Base-by-base conservation (phyloP, 2,329 filamentous ascomycete species). In the Botrytis aclada region DNA sequence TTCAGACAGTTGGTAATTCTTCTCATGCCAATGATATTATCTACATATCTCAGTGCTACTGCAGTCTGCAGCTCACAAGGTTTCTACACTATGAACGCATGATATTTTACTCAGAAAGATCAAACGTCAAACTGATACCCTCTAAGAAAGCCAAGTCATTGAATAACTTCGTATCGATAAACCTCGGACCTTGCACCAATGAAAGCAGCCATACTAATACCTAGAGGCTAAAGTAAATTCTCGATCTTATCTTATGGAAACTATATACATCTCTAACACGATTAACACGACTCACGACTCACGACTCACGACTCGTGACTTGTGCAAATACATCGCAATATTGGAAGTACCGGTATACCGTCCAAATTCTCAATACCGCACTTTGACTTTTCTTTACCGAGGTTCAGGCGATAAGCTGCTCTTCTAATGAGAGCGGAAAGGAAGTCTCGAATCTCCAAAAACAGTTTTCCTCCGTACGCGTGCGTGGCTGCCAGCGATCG, bases 401-500 rank as follows among this genome's bases (percentile, higher is more conserved):
- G n/a, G 45, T 71, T 71, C n/a, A 69, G 14, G 29, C 70, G 39
- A 56, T 20, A 34, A 66, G 39, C 43, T 71, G 45, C 37, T 54
- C 43, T 39, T 20, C 39, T 66, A 39, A 20, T 67, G 60, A 39
- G 65, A 22, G 29, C 32, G 22, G 39, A 39, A 43, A 22, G 32
- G 18, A 71, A 58, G 45, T 66, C 61, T 45, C 29, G 47, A 58
- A 61, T 47, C 32, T 47, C 63, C 63, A 43, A 61, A 69, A 67
- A 41, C 18, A 72, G 70, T 32, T 43, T 29, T 47, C 22, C 51
- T 60, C 62, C 51, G 62, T 43, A 47, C 63, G 51, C 39, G 12
- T 72, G 70, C 70, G 62, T 72, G 63, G 70, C 70, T 61, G 65
- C 47, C 65, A 69, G 47, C 65, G 37, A 69, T 69, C 65, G 39